phyloP scores from a whole-genome alignment of 805 yeast species.

The Kodamaea lidongshanica region DNA sequence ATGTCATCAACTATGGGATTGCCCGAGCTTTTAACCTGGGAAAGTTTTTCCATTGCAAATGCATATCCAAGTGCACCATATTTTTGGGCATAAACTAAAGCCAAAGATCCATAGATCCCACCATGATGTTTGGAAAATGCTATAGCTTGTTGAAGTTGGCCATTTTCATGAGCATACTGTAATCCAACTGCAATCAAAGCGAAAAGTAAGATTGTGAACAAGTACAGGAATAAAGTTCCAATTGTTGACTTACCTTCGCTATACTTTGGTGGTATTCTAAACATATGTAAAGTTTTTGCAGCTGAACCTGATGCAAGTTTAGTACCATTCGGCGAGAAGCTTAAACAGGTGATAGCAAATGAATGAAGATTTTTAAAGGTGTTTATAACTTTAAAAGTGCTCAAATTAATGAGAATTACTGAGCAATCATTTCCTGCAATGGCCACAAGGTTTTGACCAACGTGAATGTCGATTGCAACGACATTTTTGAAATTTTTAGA shows the following conservation, averaged over 20 bases:
- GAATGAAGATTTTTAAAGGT: constrained; percentile 58
- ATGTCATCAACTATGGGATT: not conserved
- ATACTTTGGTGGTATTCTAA: constrained; percentile 50
- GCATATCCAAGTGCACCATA: constrained; percentile 20
- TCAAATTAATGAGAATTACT: constrained; percentile 47
- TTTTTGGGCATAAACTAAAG: constrained; percentile 15
- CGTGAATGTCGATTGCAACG: constrained; percentile 44
- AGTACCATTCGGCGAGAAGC: constrained; percentile 63
- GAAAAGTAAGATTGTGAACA: constrained; percentile 29
- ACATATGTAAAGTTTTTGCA: constrained; percentile 62
- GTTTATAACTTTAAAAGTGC: constrained; percentile 46
- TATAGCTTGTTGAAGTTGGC: constrained; percentile 23
- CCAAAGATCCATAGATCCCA: constrained; percentile 7
- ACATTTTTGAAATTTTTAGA: constrained; percentile 50
- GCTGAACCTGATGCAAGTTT: constrained; percentile 70
- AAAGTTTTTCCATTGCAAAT: constrained; percentile 24
- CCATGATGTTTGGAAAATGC: constrained; percentile 18
- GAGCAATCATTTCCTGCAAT: constrained; percentile 65
- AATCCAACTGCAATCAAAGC: constrained; percentile 26
- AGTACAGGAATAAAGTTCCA: constrained; percentile 28
- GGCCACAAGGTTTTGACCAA: constrained; percentile 40
- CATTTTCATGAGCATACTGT: constrained; percentile 31
- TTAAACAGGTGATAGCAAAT: constrained; percentile 70
- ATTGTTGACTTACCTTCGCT: constrained; percentile 35
- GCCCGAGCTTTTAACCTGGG: constrained; percentile 12